Conservation (phyloP, 1,284 basidiomycete genomes). For the Malassezia arunalokei region DNA sequence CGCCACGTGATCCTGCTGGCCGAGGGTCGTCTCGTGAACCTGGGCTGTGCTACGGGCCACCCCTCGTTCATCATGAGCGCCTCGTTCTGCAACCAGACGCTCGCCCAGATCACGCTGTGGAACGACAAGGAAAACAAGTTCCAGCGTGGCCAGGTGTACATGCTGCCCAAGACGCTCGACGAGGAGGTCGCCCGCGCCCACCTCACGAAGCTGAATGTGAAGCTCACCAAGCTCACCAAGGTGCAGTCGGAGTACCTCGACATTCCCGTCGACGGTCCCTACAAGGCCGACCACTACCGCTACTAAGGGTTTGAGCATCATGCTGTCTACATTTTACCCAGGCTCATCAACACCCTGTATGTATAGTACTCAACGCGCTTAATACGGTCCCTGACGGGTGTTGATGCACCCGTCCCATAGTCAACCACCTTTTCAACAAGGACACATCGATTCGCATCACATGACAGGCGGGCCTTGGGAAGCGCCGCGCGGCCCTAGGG, state of each 20-base stretch:
- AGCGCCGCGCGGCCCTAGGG: too few species aligned
- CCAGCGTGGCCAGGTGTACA: slow-evolving; percentile 54
- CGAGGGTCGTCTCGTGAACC: slow-evolving; percentile 96
- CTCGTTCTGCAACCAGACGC: slow-evolving; percentile 96
- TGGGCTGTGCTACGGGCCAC: slow-evolving; percentile 61
- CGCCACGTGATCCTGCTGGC: slow-evolving; percentile 88
- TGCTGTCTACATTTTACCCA: not conserved
- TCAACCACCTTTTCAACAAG: slow-evolving; percentile 38
- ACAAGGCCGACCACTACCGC: slow-evolving; percentile 54
- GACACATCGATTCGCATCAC: not conserved
- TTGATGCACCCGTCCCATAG: slow-evolving; percentile 2
- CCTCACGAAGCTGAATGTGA: slow-evolving; percentile 78
- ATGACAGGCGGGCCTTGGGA: not conserved
- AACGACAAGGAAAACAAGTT: slow-evolving; percentile 61
- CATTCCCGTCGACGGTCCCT: slow-evolving; percentile 75
- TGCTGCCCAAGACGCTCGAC: slow-evolving; percentile 88
- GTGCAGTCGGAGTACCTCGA: slow-evolving; percentile 85
- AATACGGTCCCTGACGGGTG: slow-evolving; percentile 7
- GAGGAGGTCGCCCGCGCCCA: slow-evolving; percentile 98
- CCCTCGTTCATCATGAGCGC: slow-evolving; percentile 92
- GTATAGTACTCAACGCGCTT: slow-evolving; percentile 20
- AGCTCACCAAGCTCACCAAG: slow-evolving; percentile 68
- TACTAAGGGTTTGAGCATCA: slow-evolving; percentile 26
- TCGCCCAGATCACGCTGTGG: slow-evolving; percentile 98
- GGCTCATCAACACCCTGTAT: slow-evolving; percentile 11